Evolutionary conservation across 2,329 filamentous ascomycete genomes (phyloP), one percentile per base, ranked within the genome.

Genomic region (Venturia nashicola): DNA sequence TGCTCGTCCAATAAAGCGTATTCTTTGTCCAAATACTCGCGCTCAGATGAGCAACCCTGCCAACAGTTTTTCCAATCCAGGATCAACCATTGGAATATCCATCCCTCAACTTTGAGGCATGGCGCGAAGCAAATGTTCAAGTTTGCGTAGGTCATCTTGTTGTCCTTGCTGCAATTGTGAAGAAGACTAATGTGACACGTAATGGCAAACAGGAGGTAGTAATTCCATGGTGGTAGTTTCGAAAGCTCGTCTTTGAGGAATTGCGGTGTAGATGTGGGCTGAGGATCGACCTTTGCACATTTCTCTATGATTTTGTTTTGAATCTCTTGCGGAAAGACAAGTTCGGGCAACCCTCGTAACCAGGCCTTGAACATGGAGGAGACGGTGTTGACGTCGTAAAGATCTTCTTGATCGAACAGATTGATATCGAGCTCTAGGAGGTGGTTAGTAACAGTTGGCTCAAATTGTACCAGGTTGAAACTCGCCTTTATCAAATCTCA

Each of bases 101-200:
- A 95, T 0, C 87, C 87, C 71, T 97, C 93, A 65, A 97, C 94
- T 76, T 93, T 96, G 84, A 97, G 91, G 75, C 91, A 96, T 3
- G 93, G 93, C 75, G 96, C 91, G 76, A 97, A 97, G 78, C 93
- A 97, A 69, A 97, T 96, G 77, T 91, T 96, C 32, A 97, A 80
- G 68, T 97, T 97, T 72, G 90, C 86, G 73, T 93, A 96, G 72
- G 96, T 91, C 93, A 97, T 97, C 79, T 96, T 96, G 82, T 97
- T 97, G 79, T 93, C 92, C 68, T 95, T 90, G 32, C 91, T 89
- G 74, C 96, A 93, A 1, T 90, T 91, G 69, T 96, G 86, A 11
- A 97, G 82, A 34, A 97, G 83, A 70, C 91, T 96, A 60, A 97
- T 86, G 71, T 97, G 93, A 75, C 93, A 97, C 42, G 93, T 97